Base-by-base conservation (phyloP, 2,329 filamentous ascomycete genomes). In the Alternaria atra region DNA sequence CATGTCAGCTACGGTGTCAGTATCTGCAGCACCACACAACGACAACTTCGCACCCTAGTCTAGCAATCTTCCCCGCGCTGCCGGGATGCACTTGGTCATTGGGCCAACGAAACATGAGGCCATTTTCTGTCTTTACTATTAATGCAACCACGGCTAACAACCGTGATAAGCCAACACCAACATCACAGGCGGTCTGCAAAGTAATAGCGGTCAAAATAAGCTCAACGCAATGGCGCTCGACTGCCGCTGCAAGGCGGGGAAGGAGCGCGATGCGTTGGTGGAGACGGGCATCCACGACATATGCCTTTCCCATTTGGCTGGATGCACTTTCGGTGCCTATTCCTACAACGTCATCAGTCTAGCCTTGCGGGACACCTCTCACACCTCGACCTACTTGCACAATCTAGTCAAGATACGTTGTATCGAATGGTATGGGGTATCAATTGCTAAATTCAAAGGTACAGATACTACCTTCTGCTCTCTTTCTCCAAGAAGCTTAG, bases 291-390 rank as follows among this genome's bases (percentile, higher is more conserved):
- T 56, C 42, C 52, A 50, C 55, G 30, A 62, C 51, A 37, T 54
- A 55, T 65, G 66, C 68, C 68, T 70, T 68, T 66, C 68, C 63
- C 44, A 69, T 70, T 60, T 61, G 61, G 66, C 23, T 47, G 51
- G 42, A 17, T 59, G 63, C 50, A 27, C 48, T 42, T 32, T 32
- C 30, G 32, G 32, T 48, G 30, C 34, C 43, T 48, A 2, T 48
- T 23, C 5, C 32, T 34, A 37, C 32, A 46, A 55, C 52, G 52
- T 55, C 52, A 55, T 55, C 25, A 32, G 15, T 2, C 35, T 35
- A 50, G 20, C 46, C 46, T 50, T 23, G 46, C 46, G 32, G 30
- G 46, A 12, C 32, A 10, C 9, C 17, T 35, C 32, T 25, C n/a
- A 27, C 46, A 35, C 15, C 32, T 35, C 20, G 12, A 0, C 32